A percentile compares a stretch with the other conserved stretches of the same genome.
phyloP scores from a whole-genome alignment of 2,329 filamentous ascomycete species.

The Colletotrichum sp. region DNA sequence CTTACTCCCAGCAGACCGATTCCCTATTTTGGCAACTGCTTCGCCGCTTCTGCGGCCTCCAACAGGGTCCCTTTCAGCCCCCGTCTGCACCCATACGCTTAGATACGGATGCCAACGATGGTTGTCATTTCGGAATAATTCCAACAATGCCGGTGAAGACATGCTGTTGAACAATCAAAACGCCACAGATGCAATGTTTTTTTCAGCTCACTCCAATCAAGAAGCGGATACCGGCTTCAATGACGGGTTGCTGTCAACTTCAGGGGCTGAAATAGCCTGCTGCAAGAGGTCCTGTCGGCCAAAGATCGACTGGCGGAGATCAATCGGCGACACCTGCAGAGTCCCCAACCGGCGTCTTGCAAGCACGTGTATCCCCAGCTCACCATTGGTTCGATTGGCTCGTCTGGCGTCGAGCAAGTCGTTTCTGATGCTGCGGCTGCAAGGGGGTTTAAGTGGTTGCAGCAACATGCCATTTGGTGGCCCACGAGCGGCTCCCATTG shows the following conservation, averaged over 20 bases:
- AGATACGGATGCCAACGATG: background rate
- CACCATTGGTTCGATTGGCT: slow-evolving; percentile 9
- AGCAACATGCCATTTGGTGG: background rate
- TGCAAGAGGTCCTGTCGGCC: background rate
- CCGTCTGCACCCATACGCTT: background rate
- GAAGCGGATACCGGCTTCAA: background rate
- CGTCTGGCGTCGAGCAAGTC: background rate
- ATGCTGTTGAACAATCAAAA: background rate
- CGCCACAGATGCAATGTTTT: background rate
- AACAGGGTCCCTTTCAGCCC: background rate
- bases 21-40: background rate
- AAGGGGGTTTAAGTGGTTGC: slow-evolving; percentile 23
- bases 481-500: background rate
- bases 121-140: background rate
- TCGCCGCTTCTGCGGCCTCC: background rate
- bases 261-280: background rate
- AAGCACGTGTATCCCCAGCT: background rate
- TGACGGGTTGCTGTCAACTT: background rate
- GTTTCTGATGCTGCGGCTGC: background rate
- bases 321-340: background rate
- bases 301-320: background rate
- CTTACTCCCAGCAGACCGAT: background rate
- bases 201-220: background rate
- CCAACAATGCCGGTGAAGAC: background rate
- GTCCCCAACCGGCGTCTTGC: background rate